Conservation (phyloP, 352 stramenopile species). For the Globisporangium paddicum region DNA sequence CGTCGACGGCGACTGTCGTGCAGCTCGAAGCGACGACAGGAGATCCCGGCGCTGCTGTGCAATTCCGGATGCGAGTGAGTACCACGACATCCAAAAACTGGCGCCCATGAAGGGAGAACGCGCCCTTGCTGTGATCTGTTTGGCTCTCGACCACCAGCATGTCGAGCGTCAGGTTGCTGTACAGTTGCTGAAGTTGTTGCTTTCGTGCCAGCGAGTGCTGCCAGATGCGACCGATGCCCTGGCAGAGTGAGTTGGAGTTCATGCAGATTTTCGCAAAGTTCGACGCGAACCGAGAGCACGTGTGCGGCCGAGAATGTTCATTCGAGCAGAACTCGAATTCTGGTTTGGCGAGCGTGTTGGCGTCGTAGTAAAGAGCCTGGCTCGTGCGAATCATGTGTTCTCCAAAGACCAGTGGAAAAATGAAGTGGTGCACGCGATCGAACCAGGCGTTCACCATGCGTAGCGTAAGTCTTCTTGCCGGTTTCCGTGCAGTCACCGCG, state of each 20-base stretch:
- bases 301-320: neutral
- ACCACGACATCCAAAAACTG: slow-evolving; percentile 15
- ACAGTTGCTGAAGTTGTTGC: slow-evolving; percentile 1
- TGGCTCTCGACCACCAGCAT: slow-evolving; percentile 19
- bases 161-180: slow-evolving; percentile 13
- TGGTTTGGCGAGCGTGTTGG: neutral
- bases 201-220: slow-evolving; percentile 6
- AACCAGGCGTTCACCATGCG: slow-evolving; percentile 6
- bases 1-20: slow-evolving; percentile 8
- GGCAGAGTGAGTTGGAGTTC: slow-evolving; percentile 5
- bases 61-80: neutral
- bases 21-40: slow-evolving; percentile 1
- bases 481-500: neutral
- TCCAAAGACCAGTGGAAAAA: slow-evolving; percentile 21
- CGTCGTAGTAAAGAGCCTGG: slow-evolving; percentile 16
- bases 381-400: slow-evolving; percentile 2
- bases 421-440: slow-evolving; percentile 19
- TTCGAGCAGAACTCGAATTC: slow-evolving; percentile 4
- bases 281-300: slow-evolving; percentile 1
- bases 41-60: neutral
- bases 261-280: slow-evolving; percentile 4
- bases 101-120: slow-evolving; percentile 12
- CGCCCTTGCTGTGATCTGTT: slow-evolving; percentile 7
- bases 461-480: neutral
- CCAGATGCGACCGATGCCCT: slow-evolving; percentile 5